Conservation (phyloP, 176 grass and related monocot species). For the Dendrocalamus sinicus region DNA sequence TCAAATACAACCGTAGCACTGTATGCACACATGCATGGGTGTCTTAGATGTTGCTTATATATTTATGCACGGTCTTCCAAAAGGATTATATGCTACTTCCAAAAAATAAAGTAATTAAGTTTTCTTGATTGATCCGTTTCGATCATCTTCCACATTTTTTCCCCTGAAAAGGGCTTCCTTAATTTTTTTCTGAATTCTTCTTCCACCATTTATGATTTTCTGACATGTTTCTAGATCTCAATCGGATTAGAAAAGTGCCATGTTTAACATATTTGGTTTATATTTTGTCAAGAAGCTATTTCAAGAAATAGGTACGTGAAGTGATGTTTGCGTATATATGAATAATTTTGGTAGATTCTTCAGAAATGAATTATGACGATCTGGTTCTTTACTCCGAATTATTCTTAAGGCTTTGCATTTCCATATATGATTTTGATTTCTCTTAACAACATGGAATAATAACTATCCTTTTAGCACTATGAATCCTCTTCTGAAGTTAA, state of each 20-base stretch:
- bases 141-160: neutral
- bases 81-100: neutral
- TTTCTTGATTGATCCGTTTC: neutral
- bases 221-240: neutral
- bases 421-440: neutral
- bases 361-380: neutral
- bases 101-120: neutral
- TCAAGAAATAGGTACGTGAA: neutral
- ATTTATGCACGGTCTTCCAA: neutral
- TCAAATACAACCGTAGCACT: conserved; percentile 33
- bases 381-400: neutral
- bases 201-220: neutral
- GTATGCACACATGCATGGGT: conserved; percentile 6
- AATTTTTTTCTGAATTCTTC: neutral
- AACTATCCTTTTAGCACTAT: neutral
- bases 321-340: neutral
- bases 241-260: neutral
- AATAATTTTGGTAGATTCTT: neutral
- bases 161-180: neutral
- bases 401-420: neutral
- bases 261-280: conserved; percentile 2
- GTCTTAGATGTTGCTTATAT: neutral
- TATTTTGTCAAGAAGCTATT: neutral
- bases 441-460: conserved; percentile 45
- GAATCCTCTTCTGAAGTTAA: neutral